A percentile compares a stretch with the other conserved stretches of the same genome.
phyloP scores from a whole-genome alignment of 371 early-diverging fungal genomes.

The Entomophthora muscae region DNA sequence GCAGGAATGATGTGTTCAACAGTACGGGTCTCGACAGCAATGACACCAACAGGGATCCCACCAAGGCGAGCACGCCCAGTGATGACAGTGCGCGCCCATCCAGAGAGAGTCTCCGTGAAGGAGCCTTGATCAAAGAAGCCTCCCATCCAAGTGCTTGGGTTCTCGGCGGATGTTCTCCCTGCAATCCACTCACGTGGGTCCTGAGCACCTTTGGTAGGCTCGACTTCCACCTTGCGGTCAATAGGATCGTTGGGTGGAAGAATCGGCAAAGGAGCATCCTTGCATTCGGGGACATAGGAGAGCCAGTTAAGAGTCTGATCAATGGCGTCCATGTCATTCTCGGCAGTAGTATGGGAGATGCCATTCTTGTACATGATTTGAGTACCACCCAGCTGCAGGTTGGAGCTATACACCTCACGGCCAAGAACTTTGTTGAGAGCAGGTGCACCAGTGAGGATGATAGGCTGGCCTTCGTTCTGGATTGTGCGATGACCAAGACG shows the following conservation, averaged over 20 bases:
- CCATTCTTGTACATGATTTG: constrained; percentile 98
- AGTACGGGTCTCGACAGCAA: too few species aligned
- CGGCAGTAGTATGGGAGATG: constrained; percentile 88
- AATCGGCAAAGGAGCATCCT: constrained; percentile 42
- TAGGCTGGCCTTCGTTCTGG: constrained; percentile 94
- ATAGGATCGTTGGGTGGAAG: too few species aligned
- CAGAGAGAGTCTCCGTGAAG: constrained; percentile 59
- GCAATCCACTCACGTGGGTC: constrained; percentile 83
- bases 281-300: constrained; percentile 62
- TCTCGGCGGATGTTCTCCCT: constrained; percentile 48
- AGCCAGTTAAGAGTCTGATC: too few species aligned
- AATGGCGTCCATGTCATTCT: too few species aligned
- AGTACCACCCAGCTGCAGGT: constrained; percentile 96
- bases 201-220: constrained; percentile 67
- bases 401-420: constrained; percentile 94
- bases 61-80: too few species aligned
- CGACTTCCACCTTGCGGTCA: too few species aligned
- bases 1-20: too few species aligned
- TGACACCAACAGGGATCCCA: too few species aligned
- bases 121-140: too few species aligned
- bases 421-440: constrained; percentile 98
- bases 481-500: constrained; percentile 94
- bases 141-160: constrained; percentile 40
- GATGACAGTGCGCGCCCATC: constrained; percentile 45
- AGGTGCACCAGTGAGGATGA: constrained; percentile 96